These are phyloP conservation scores for Pythium monospermum DNA, from an alignment of 352 stramenopile species.

Conservation along the genomic window DNA sequence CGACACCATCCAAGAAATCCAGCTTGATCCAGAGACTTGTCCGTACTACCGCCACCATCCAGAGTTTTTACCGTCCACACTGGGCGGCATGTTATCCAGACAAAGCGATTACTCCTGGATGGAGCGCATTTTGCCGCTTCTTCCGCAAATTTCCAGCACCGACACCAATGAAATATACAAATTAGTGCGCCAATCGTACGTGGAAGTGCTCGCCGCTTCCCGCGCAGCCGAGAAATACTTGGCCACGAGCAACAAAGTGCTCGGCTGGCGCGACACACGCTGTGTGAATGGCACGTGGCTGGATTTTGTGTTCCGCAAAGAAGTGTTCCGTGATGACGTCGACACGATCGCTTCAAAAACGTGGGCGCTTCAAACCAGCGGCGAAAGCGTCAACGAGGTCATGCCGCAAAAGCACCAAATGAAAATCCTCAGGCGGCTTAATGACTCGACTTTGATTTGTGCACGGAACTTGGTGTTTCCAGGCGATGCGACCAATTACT, in stretches of 20 bases:
- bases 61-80: not conserved
- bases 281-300: constrained; percentile 17
- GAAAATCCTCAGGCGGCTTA: constrained; percentile 16
- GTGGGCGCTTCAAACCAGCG: constrained; percentile 18
- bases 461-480: constrained; percentile 24
- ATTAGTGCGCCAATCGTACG: constrained; percentile 9
- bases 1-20: constrained; percentile 7
- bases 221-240: constrained; percentile 4
- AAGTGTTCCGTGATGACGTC: constrained; percentile 12
- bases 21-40: not conserved
- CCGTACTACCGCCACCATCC: too few relatives aligned
- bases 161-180: constrained; percentile 14
- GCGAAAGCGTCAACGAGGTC: constrained; percentile 15
- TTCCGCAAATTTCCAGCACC: constrained; percentile 20
- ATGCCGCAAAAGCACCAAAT: constrained; percentile 23
- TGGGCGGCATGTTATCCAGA: not conserved
- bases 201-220: constrained; percentile 6
- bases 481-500: constrained; percentile 19
- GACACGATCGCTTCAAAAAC: constrained; percentile 10
- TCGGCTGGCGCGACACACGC: constrained; percentile 18
- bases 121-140: not conserved
- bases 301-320: constrained; percentile 20
- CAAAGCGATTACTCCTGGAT: constrained; percentile 20
- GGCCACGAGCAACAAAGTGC: constrained; percentile 6
- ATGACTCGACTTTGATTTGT: constrained; percentile 21